phyloP scores from a whole-genome alignment of 257 asterid genomes.

The Gentiana macrophylla region DNA sequence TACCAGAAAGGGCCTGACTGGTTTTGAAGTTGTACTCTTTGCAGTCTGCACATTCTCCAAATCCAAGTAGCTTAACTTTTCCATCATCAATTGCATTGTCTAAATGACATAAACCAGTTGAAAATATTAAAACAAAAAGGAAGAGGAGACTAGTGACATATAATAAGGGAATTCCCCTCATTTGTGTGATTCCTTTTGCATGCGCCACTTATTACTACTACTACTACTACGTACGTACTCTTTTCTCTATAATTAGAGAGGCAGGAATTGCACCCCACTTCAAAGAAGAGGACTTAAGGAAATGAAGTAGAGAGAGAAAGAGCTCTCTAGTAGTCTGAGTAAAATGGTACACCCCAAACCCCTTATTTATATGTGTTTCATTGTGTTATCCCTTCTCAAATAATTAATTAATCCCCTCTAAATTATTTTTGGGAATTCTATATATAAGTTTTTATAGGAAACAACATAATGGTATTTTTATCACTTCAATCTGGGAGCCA shows the following conservation, averaged over 20 bases:
- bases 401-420: too few relatives aligned
- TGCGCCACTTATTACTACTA: not conserved
- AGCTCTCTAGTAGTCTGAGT: not conserved
- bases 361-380: conserved; percentile 3
- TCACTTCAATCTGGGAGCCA: too few relatives aligned
- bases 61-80: conserved; percentile 28
- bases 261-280: too few relatives aligned
- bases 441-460: too few relatives aligned
- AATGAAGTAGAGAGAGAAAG: not conserved
- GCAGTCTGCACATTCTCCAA: conserved; percentile 48
- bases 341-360: not conserved
- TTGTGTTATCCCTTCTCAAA: too few relatives aligned
- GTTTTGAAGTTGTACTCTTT: conserved; percentile 25
- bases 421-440: too few relatives aligned
- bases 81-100: conserved; percentile 18
- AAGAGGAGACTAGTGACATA: not conserved
- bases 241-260: not conserved
- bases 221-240: too few relatives aligned
- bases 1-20: conserved; percentile 40
- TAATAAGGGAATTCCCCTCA: too few relatives aligned
- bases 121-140: not conserved
- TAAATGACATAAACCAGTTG: conserved; percentile 10
- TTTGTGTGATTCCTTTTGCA: not conserved
- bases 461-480: too few relatives aligned
- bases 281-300: too few relatives aligned